phyloP scores from a whole-genome alignment of 306 rosid species.

The Malus orientalis region DNA sequence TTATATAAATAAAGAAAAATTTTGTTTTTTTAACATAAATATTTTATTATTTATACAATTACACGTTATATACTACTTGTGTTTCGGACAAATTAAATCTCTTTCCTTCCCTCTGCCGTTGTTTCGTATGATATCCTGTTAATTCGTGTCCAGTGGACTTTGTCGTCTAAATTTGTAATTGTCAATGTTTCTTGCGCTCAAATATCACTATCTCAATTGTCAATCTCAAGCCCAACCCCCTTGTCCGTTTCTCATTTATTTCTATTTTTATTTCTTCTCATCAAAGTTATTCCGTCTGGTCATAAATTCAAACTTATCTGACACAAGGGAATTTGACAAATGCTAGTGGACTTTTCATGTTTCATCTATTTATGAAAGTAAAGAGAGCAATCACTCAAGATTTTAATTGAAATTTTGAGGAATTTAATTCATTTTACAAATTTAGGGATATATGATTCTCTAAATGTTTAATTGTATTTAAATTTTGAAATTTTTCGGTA shows the following conservation, averaged over 20 bases:
- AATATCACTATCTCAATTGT: neutral
- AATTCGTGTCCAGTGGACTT: neutral
- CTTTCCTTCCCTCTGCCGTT: too few species aligned
- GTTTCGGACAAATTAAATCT: rapidly evolving
- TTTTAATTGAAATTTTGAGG: too few species aligned
- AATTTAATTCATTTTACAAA: too few species aligned
- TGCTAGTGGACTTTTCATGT: neutral
- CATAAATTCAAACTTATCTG: neutral
- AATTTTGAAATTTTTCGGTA: too few species aligned
- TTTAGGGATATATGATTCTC: too few species aligned
- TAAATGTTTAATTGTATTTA: too few species aligned
- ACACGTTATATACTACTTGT: rapidly evolving
- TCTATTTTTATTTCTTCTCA: neutral
- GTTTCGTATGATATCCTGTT: neutral
- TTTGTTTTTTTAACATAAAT: too few species aligned
- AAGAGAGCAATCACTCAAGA: neutral
- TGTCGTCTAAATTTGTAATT: neutral
- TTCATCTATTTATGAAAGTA: neutral
- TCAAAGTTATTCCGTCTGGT: neutral
- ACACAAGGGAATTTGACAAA: neutral
- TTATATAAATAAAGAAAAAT: too few species aligned
- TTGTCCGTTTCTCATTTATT: neutral
- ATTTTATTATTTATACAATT: too few species aligned
- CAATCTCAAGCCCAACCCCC: too few species aligned
- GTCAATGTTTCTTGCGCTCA: neutral